phyloP scores from a whole-genome alignment of 2,329 filamentous ascomycete species.

The Colletotrichum higginsianum region DNA sequence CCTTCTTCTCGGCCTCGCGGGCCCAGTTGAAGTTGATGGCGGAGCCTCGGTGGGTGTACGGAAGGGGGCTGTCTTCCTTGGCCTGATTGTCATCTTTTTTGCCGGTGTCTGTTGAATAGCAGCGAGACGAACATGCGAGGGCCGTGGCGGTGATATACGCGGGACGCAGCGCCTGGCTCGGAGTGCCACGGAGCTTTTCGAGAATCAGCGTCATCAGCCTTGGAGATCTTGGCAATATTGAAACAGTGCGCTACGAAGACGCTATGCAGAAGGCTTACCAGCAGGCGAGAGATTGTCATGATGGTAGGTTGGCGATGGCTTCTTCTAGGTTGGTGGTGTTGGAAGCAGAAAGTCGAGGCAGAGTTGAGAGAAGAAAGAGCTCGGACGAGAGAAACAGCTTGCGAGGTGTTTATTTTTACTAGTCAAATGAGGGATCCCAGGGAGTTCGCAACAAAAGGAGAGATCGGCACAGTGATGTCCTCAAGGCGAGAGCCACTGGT shows the following conservation, averaged over 20 bases:
- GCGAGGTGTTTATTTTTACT: neutral
- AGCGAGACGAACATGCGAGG: neutral
- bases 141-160: neutral
- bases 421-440: neutral
- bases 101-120: conserved; percentile 21
- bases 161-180: conserved; percentile 10
- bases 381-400: conserved; percentile 2
- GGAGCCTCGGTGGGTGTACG: conserved; percentile 38
- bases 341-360: neutral
- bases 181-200: conserved; percentile 9
- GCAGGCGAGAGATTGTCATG: conserved; percentile 26
- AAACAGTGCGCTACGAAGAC: neutral
- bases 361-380: conserved; percentile 6
- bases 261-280: conserved; percentile 20
- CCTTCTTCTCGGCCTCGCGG: conserved; percentile 28
- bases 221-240: neutral
- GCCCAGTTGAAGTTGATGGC: conserved; percentile 43
- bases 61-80: conserved; percentile 16
- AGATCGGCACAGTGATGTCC: conserved; percentile 12
- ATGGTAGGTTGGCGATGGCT: neutral
- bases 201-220: neutral
- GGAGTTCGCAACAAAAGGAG: neutral
- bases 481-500: conserved; percentile 6
- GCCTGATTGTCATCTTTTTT: conserved; percentile 23
- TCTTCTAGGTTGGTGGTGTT: neutral